Conservation (phyloP, 225 moss, liverwort and hornwort species). For the Sphagnum tenellum region DNA sequence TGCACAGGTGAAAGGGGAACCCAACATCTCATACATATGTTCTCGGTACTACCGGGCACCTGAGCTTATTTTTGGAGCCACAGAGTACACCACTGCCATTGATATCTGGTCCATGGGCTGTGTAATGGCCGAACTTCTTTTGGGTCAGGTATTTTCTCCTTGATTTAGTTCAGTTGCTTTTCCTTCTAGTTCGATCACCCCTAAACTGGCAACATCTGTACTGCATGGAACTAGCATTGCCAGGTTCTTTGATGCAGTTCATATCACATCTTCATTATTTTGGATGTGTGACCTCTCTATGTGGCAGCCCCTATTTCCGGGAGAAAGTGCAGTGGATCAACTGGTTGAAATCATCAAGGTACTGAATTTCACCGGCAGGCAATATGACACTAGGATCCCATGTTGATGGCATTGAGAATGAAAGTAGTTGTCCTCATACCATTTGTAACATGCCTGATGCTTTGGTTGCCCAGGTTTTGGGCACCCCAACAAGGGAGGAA, state of each 20-base stretch:
- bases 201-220: too few relatives aligned
- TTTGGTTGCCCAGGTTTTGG: conserved; percentile 27
- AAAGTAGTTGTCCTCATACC: background rate
- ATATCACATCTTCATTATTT: background rate
- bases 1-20: conserved; percentile 64
- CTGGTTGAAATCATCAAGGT: conserved; percentile 59
- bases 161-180: too few relatives aligned
- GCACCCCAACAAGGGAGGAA: conserved; percentile 57
- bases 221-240: background rate
- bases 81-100: conserved; percentile 12
- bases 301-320: conserved; percentile 44
- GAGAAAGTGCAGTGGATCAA: conserved; percentile 57
- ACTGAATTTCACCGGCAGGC: background rate
- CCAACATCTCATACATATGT: conserved; percentile 56
- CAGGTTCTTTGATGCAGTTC: too few relatives aligned
- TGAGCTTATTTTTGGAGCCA: conserved; percentile 52
- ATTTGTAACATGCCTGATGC: background rate
- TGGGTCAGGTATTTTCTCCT: too few relatives aligned
- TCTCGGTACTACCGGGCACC: conserved; percentile 61
- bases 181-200: background rate
- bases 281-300: background rate
- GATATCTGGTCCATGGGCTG: background rate
- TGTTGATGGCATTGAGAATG: too few relatives aligned
- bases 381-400: too few relatives aligned
- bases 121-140: too few relatives aligned